Evolutionary conservation across 345 rosid species (phyloP), one percentile per base, ranked within the genome.

Genomic region (Angophora floribunda): DNA sequence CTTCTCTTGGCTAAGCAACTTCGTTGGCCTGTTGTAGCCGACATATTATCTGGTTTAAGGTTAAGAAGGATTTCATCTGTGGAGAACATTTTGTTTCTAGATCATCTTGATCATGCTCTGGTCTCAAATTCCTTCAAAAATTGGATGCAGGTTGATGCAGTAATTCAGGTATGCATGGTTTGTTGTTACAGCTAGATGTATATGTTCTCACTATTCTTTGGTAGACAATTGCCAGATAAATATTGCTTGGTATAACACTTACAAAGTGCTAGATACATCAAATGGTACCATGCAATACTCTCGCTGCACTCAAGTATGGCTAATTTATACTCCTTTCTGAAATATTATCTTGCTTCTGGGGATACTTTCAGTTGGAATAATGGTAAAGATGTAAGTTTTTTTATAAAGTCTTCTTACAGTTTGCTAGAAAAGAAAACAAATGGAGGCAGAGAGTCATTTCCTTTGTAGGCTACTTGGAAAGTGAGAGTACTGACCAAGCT

Each of bases 31-130:
- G 95, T 97, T 89, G 97, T 94, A 88, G 97, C 95, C 28, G 99
- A 97, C 91, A 93, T 97, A 87, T 93, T 97, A 91, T 97, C 99
- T 70, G 99, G 99, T 86, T 89, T 96, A 89, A 95, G 99, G 86
- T 91, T 97, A 91, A 95, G 99, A 93, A 95, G 94, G 93, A 94
- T 92, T 88, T 94, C 92, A 85, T 61, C 86, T 87, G 90, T 92
- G 87, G 92, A 91, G 87, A 91, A 90, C 52, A 57, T 94, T 88
- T 47, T 92, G 87, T 96, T 96, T 89, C 67, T 96, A 88, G 99
- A 97, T 92, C 96, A 95, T 92, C 95, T 97, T 86, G 99, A 97
- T 90, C 99, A 95, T 92, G 95, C 94, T 88, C 89, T 97, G 88
- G 94, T 97, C 89, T 96, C 99, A 49, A 92, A 94, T 90, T 92